phyloP scores from a whole-genome alignment of 768 basidiomycete genomes.

The Mycena leptocephala region DNA sequence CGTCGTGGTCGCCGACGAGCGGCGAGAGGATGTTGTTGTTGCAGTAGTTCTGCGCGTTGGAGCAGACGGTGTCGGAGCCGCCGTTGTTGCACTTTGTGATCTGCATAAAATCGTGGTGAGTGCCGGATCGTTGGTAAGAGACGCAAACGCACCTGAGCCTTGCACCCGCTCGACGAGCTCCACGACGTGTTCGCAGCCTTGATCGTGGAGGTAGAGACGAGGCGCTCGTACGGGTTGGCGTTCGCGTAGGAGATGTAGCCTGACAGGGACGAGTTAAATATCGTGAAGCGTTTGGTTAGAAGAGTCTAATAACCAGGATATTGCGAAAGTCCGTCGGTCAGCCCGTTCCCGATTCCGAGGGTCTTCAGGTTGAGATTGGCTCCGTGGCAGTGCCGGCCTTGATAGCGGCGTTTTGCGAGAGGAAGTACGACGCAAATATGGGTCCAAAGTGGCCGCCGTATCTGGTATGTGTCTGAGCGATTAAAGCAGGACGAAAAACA shows the following conservation, averaged over 20 bases:
- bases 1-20: conserved; percentile 70
- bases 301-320: too few relatives aligned
- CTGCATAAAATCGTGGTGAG: conserved; percentile 49
- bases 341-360: conserved; percentile 75
- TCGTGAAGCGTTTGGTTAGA: too few relatives aligned
- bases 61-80: conserved; percentile 67
- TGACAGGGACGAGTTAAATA: too few relatives aligned
- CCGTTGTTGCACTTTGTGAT: conserved; percentile 68
- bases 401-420: conserved; percentile 73
- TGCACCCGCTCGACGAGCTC: conserved; percentile 62
- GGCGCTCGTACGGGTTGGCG: conserved; percentile 69
- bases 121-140: too few relatives aligned
- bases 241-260: conserved; percentile 71
- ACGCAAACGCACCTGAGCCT: conserved; percentile 55
- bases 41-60: conserved; percentile 71
- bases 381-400: conserved; percentile 61
- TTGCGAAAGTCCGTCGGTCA: conserved; percentile 68
- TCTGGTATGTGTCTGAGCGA: conserved; percentile 44
- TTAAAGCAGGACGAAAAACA: neutral
- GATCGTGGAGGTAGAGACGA: conserved; percentile 63
- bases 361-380: conserved; percentile 71
- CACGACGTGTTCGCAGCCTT: conserved; percentile 60
- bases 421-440: conserved; percentile 76
- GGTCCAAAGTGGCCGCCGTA: conserved; percentile 85
- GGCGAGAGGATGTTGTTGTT: conserved; percentile 70